Evolutionary conservation across 2,329 filamentous ascomycete species (phyloP).

Genomic region (Endocalyx cinctus): DNA sequence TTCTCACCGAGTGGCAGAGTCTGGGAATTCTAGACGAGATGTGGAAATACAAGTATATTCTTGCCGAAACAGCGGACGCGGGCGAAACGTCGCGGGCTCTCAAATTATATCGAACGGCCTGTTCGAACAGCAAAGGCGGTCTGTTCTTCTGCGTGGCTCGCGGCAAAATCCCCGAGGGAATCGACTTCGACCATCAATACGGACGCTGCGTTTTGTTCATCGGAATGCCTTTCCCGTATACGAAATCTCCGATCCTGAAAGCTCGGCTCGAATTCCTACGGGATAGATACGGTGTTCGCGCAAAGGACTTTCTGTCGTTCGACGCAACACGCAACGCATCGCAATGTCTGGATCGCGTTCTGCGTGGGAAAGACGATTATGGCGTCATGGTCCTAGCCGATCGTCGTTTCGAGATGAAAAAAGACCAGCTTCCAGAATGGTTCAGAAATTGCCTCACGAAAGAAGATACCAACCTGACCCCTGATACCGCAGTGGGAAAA

Average conservation of each 20-base stretch:
- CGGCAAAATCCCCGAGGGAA: constrained; percentile 95
- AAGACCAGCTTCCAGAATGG: constrained; percentile 89
- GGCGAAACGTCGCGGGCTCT: constrained; percentile 94
- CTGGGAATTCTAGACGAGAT: constrained; percentile 97
- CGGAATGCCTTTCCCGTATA: constrained; percentile 97
- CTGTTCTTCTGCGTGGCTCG: constrained; percentile 91
- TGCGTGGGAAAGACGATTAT: constrained; percentile 96
- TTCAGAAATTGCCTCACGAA: constrained; percentile 85
- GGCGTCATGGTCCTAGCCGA: constrained; percentile 99
- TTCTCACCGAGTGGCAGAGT: constrained; percentile 98
- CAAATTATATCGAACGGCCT: constrained; percentile 95
- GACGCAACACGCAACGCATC: constrained; percentile 99
- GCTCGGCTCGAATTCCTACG: constrained; percentile 92
- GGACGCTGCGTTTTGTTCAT: constrained; percentile 94
- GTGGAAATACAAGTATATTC: constrained; percentile 98
- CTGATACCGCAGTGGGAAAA: constrained; percentile 86
- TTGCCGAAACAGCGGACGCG: constrained; percentile 95
- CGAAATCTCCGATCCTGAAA: constrained; percentile 93
- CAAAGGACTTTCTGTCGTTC: constrained; percentile 97
- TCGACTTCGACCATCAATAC: constrained; percentile 99
- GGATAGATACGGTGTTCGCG: constrained; percentile 92
- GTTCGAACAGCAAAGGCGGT: constrained; percentile 92
- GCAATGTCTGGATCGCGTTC: constrained; percentile 89
- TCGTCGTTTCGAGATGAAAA: constrained; percentile 87
- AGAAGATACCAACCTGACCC: constrained; percentile 82